These are phyloP conservation scores for Gamarada debralockiae DNA, from an alignment of 495 filamentous ascomycete species.

Conservation along the genomic window DNA sequence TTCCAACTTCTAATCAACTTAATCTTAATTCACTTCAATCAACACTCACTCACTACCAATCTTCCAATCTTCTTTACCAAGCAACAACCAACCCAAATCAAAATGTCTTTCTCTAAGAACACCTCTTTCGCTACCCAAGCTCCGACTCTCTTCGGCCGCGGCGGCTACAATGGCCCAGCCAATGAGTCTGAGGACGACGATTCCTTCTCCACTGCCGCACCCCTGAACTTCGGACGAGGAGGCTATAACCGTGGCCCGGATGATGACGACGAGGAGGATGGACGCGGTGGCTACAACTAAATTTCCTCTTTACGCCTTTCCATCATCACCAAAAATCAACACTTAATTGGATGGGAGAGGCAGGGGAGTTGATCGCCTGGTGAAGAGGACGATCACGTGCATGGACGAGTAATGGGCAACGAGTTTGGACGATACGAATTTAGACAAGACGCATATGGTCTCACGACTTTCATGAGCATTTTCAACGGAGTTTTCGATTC, in stretches of 20 bases:
- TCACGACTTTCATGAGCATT: background rate
- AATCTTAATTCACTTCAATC: background rate
- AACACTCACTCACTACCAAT: background rate
- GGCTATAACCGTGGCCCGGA: slow-evolving; percentile 21
- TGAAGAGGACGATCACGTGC: background rate
- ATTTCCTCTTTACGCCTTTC: slow-evolving; percentile 4
- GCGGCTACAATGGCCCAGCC: slow-evolving; percentile 34
- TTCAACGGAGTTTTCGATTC: background rate
- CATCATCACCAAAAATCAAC: background rate
- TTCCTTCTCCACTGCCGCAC: background rate
- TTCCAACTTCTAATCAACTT: background rate
- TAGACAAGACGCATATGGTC: background rate
- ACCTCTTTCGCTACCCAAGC: background rate
- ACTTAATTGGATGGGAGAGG: background rate
- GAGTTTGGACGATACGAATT: background rate
- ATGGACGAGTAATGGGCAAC: background rate
- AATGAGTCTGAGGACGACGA: slow-evolving; percentile 33
- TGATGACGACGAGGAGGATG: slow-evolving; percentile 29
- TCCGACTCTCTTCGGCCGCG: slow-evolving; percentile 26
- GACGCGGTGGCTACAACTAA: slow-evolving; percentile 45
- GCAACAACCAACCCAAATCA: slow-evolving; percentile 10
- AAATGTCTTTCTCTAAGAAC: slow-evolving; percentile 12
- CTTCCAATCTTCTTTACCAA: background rate
- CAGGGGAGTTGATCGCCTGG: background rate
- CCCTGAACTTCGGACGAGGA: slow-evolving; percentile 23